These are phyloP conservation scores for Bipolaris oryzae DNA, from an alignment of 2,329 filamentous ascomycete genomes.

Conservation along the genomic window DNA sequence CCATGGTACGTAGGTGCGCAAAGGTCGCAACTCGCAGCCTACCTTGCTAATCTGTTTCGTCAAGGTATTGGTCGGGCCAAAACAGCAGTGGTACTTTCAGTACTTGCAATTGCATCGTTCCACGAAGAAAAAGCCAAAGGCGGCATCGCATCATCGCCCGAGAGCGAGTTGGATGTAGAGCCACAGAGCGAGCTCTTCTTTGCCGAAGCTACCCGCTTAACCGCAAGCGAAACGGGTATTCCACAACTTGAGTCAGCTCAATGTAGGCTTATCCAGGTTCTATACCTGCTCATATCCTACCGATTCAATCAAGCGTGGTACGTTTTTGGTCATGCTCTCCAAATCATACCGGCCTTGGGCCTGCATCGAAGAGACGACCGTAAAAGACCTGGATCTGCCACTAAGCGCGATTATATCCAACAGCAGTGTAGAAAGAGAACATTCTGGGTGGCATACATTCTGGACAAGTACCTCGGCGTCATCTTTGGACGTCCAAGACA, in stretches of 20 bases:
- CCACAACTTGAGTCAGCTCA: slow-evolving; percentile 63
- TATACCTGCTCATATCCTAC: slow-evolving; percentile 63
- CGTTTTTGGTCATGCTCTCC: slow-evolving; percentile 61
- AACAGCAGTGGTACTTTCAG: slow-evolving; percentile 45
- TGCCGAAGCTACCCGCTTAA: slow-evolving; percentile 45
- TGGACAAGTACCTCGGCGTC: slow-evolving; percentile 63
- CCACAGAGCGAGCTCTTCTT: slow-evolving; percentile 51
- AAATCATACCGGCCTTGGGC: slow-evolving; percentile 56
- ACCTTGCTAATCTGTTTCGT: neutral
- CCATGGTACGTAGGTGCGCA: slow-evolving; percentile 39
- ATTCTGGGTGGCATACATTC: slow-evolving; percentile 67
- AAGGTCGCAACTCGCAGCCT: neutral
- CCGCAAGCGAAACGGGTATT: slow-evolving; percentile 56
- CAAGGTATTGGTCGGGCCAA: slow-evolving; percentile 47
- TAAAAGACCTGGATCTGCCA: slow-evolving; percentile 23
- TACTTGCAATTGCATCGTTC: slow-evolving; percentile 56
- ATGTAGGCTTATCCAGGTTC: slow-evolving; percentile 60
- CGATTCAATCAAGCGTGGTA: slow-evolving; percentile 66
- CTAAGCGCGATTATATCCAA: slow-evolving; percentile 51
- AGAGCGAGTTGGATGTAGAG: slow-evolving; percentile 32
- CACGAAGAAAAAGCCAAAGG: slow-evolving; percentile 51
- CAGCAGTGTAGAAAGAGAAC: slow-evolving; percentile 62
- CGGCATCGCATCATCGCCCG: slow-evolving; percentile 29
- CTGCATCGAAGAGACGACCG: slow-evolving; percentile 47
- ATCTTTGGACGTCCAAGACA: slow-evolving; percentile 5